Evolutionary conservation across 75 land plant species (phyloP), one percentile per base, ranked within the genome.

Genomic region (Cupressus sempervirens): DNA sequence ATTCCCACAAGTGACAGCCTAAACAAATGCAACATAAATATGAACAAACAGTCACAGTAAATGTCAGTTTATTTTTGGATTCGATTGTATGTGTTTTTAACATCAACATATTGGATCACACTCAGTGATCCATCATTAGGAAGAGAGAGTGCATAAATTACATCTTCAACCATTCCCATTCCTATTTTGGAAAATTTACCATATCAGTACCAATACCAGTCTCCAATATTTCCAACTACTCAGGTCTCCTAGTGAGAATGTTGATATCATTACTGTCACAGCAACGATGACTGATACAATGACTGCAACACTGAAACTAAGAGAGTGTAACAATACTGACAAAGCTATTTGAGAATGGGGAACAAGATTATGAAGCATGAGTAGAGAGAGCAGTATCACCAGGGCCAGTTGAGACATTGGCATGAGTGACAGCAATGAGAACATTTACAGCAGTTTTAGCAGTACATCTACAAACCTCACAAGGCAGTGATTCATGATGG

Each of bases 361-460:
- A 46, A 46, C 48, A 0, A 7, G 48, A 7, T 46, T 46, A 46
- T 46, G 48, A 46, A 46, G 48, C 48, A 46, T 46, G 48, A 46
- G 48, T 9, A 7, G 48, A 46, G 9, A 46, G 48, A 46, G 48
- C 8, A 46, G 48, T 9, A 45, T 89, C 32, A 87, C 86, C 75
- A 82, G 91, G 52, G 93, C 87, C n/a, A 91, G 89, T 80, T 86
- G 85, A 23, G 88, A 91, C 88, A 92, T 88, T 81, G 91, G 85
- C 77, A 83, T 88, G 40, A 92, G 89, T 84, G 92, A 91, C 48
- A 85, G 83, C 48, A 68, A 85, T 40, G 88, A 92, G 70, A 92
- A 91, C 84, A 85, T 83, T 67, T 92, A 86, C 65, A 92, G 91
- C 87, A 92, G 88, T 84, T 90, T 92, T 74, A 88, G 88, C 4